phyloP scores from a whole-genome alignment of 768 basidiomycete species.

The Leucocoprinus birnbaumii region DNA sequence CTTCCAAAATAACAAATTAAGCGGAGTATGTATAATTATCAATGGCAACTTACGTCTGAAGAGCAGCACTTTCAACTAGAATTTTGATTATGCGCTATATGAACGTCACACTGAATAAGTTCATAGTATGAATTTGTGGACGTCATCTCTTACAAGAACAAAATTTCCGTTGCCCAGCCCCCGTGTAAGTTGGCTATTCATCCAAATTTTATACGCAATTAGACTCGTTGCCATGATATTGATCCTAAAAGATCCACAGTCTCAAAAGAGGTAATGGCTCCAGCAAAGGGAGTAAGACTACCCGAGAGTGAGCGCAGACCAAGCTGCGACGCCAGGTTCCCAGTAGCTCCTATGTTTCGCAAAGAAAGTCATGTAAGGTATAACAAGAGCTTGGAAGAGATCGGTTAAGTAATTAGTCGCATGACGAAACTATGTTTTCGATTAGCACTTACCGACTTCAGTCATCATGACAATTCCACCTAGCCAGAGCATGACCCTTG shows the following conservation, averaged over 20 bases:
- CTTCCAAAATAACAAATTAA: background rate
- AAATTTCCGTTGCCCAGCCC: background rate
- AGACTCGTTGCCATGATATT: background rate
- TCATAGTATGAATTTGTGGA: background rate
- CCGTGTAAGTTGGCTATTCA: background rate
- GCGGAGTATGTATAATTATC: too few species aligned
- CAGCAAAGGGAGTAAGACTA: background rate
- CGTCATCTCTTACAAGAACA: background rate
- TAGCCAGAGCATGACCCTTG: background rate
- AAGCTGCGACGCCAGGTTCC: background rate
- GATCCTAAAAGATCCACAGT: too few species aligned
- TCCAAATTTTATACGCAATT: slow-evolving; percentile 3
- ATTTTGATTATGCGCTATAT: background rate
- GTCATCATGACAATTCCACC: background rate
- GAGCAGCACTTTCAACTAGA: slow-evolving; percentile 2
- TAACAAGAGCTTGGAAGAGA: background rate
- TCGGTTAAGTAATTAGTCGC: too few species aligned
- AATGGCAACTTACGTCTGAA: background rate
- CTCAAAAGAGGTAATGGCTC: too few species aligned
- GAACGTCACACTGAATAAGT: background rate
- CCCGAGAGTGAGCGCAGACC: background rate
- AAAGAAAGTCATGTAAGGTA: background rate
- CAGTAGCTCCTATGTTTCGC: background rate
- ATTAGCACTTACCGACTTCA: background rate
- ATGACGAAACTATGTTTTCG: too few species aligned